Evolutionary conservation across 192 early-diverging fungal species (phyloP).

Genomic region (Coemansia erecta): DNA sequence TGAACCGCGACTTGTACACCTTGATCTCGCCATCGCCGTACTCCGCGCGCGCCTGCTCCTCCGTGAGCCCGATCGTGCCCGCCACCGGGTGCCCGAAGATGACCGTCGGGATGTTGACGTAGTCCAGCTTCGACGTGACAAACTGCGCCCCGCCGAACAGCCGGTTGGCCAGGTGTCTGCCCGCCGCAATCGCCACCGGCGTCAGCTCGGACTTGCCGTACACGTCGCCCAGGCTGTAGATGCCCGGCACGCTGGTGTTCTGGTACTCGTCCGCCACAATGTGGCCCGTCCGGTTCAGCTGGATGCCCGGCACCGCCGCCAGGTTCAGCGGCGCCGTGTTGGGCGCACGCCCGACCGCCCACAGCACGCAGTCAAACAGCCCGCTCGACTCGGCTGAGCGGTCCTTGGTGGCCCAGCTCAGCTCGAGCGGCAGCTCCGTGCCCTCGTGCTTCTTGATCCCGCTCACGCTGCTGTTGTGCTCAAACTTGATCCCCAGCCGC

Average conservation of each 20-base stretch:
- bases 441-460: constrained; percentile 60
- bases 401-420: constrained; percentile 39
- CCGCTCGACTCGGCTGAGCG: constrained; percentile 28
- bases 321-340: constrained; percentile 73
- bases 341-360: constrained; percentile 88
- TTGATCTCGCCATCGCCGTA: constrained; percentile 80
- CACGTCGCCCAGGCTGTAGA: constrained; percentile 94
- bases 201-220: constrained; percentile 90
- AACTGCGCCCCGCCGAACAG: constrained; percentile 81
- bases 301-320: constrained; percentile 60
- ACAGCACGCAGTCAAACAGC: constrained; percentile 83
- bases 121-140: constrained; percentile 80
- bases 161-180: constrained; percentile 83
- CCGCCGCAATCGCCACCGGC: constrained; percentile 96
- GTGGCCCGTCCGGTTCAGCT: constrained; percentile 64
- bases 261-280: constrained; percentile 87
- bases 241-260: constrained; percentile 64
- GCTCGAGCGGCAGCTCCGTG: constrained; percentile 56
- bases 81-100: constrained; percentile 91
- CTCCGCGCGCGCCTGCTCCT: constrained; percentile 70
- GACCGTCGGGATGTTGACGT: constrained; percentile 91
- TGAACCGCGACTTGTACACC: constrained; percentile 84
- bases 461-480: constrained; percentile 60
- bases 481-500: constrained; percentile 78
- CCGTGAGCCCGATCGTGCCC: constrained; percentile 88